Percentiles rank a stretch among this genome's conserved stretches.
phyloP scores from a whole-genome alignment of 306 rosid species.

The Ziziphus jujuba region DNA sequence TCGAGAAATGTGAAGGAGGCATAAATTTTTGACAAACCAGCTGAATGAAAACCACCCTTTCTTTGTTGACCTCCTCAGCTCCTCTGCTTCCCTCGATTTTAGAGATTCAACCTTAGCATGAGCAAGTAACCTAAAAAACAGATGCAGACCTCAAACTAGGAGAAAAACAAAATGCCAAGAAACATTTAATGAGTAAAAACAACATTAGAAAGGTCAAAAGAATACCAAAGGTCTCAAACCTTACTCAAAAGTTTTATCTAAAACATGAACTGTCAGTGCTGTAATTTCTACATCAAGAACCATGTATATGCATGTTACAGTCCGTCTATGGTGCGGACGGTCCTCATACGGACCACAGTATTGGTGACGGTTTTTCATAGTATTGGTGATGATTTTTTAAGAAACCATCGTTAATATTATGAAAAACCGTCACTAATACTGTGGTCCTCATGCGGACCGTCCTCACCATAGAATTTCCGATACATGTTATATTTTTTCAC shows the following conservation, averaged over 20 bases:
- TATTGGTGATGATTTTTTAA: too few species aligned
- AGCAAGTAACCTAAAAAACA: slow-evolving; percentile 70
- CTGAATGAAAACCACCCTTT: slow-evolving; percentile 86
- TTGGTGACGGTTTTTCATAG: too few species aligned
- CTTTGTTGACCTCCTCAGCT: slow-evolving; percentile 60
- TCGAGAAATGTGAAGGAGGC: slow-evolving; percentile 10
- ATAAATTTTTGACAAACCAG: slow-evolving; percentile 52
- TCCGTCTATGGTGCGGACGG: too few species aligned
- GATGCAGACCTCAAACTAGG: slow-evolving; percentile 23
- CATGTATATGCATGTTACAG: too few species aligned
- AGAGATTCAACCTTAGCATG: slow-evolving; percentile 94
- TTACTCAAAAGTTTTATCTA: background rate
- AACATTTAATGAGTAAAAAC: background rate
- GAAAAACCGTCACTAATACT: too few species aligned
- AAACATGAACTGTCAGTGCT: background rate
- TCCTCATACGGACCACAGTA: too few species aligned
- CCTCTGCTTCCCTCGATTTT: slow-evolving; percentile 92
- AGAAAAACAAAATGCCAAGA: slow-evolving; percentile 4
- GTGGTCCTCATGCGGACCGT: too few species aligned
- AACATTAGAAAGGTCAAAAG: background rate
- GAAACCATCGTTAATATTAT: too few species aligned
- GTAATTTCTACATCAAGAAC: too few species aligned
- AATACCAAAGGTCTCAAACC: background rate
- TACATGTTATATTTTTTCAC: too few species aligned
- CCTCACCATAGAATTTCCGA: too few species aligned